Conservation (phyloP, 805 yeast species). For the Lipomyces orientalis region DNA sequence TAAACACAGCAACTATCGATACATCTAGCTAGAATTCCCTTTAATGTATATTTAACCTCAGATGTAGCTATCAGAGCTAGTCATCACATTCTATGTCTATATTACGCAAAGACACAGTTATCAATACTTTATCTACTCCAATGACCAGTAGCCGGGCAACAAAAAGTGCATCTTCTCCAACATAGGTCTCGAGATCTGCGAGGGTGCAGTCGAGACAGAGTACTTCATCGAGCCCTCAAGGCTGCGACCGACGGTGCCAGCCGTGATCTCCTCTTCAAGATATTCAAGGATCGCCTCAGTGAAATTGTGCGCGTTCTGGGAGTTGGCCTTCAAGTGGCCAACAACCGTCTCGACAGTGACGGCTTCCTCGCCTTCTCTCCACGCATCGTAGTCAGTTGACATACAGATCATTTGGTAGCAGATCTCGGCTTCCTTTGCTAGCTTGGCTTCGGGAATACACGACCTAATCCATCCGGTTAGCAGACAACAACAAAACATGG, state of each 20-base stretch:
- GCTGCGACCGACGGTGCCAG: slow-evolving; percentile 70
- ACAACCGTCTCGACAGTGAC: slow-evolving; percentile 98
- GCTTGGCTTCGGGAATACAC: slow-evolving; percentile 93
- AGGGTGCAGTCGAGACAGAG: slow-evolving; percentile 77
- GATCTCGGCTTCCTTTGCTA: slow-evolving; percentile 97
- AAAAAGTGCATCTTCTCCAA: slow-evolving; percentile 81
- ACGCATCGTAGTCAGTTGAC: slow-evolving; percentile 98
- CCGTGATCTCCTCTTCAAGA: slow-evolving; percentile 63
- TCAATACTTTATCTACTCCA: slow-evolving; percentile 16
- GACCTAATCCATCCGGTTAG: slow-evolving; percentile 48
- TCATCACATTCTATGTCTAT: background rate
- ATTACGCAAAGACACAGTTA: background rate
- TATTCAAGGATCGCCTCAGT: slow-evolving; percentile 72
- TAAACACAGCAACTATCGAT: background rate
- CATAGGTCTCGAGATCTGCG: slow-evolving; percentile 73
- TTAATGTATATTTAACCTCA: too few species aligned
- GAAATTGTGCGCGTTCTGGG: slow-evolving; percentile 79
- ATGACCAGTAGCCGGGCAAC: slow-evolving; percentile 78
- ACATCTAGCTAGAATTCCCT: background rate
- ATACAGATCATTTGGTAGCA: slow-evolving; percentile 98
- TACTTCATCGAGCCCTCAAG: slow-evolving; percentile 77
- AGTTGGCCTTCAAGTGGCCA: slow-evolving; percentile 82
- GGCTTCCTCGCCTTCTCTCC: slow-evolving; percentile 95
- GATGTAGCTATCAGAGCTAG: too few species aligned
- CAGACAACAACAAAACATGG: background rate